Evolutionary conservation across 345 rosid species (phyloP), one percentile per base, ranked within the genome.

Genomic region (Eucalyptus regnans): DNA sequence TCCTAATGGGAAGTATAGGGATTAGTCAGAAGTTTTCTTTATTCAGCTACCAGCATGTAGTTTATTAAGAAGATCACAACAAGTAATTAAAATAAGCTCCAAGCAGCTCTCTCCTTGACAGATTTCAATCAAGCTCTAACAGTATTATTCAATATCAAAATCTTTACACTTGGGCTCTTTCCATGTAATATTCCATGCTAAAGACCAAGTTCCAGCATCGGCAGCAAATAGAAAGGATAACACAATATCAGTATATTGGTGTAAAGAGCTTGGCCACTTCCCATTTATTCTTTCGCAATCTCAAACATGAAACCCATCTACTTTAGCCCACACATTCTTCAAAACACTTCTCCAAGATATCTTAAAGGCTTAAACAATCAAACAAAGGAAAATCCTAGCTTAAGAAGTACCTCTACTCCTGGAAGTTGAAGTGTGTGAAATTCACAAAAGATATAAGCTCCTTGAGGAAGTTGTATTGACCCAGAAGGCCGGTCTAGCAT

Each of bases 341-440:
- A 25, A 20, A 76, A 18, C 83, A 76, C 48, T 76, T 76, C 83
- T 76, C 83, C 46, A 76, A 10, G 46, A 37, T 9, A 41, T 13
- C 27, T 76, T 41, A 76, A 76, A 76, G 48, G 48, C 48, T 76
- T 41, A 41, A 76, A 76, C 48, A 22, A 76, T 41, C 29, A 15
- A 79, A 81, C 29, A 25, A 83, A 14, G 17, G 10, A 44, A 43
- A 54, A 64, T 46, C 29, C 8, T 23, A 17, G 33, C 41, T 64
- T 41, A 23, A 37, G 80, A 50, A 56, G 86, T 89, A 96, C 99
- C 96, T 95, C 93, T 84, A 98, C 50, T 31, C 97, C 99, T 10
- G 98, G 98, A 92, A 98, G 80, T 68, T 96, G 91, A 91, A 98
- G 99, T 18, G 99, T 93, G 25, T 93, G 95, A 89, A 98, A 98